Percentiles rank a stretch among this genome's conserved stretches.
These are phyloP conservation scores for Botrytis medusae DNA, from an alignment of 2,329 filamentous ascomycete species.

Conservation along the genomic window DNA sequence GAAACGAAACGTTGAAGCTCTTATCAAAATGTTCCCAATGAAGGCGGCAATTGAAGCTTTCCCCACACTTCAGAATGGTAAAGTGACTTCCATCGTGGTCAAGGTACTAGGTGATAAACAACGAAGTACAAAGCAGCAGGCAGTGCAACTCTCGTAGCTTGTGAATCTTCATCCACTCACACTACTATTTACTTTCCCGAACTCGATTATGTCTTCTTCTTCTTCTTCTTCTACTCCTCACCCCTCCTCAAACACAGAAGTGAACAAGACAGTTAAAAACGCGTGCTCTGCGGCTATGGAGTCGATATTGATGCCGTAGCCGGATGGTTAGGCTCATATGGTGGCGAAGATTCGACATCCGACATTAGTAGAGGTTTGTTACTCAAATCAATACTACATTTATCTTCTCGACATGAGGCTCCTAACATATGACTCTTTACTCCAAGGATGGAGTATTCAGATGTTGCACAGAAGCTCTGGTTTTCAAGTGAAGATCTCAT, in stretches of 20 bases:
- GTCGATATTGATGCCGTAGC: conserved; percentile 76
- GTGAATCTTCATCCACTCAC: not conserved
- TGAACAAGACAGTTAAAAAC: conserved; percentile 47
- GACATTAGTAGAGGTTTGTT: conserved; percentile 66
- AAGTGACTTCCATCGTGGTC: not conserved
- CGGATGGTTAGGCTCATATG: conserved; percentile 74
- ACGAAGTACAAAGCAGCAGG: not conserved
- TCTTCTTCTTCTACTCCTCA: too few relatives aligned
- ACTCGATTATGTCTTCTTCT: not conserved
- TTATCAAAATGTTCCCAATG: not conserved
- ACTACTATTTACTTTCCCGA: not conserved
- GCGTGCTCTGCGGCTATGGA: conserved; percentile 60
- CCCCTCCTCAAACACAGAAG: not conserved
- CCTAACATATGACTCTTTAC: not conserved
- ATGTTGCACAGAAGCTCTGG: not conserved
- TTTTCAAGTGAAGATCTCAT: not conserved
- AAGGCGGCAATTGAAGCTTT: not conserved
- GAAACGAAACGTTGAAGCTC: not conserved
- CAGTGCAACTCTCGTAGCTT: not conserved
- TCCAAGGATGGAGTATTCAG: not conserved
- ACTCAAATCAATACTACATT: not conserved
- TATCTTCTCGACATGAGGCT: not conserved
- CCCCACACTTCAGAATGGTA: conserved; percentile 6
- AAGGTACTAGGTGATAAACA: not conserved
- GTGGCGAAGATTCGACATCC: conserved; percentile 68